A percentile compares a stretch with the other conserved stretches of the same genome.
Conservation (phyloP, 176 grass and related monocot species). For the bread wheat (Triticum aestivum) region DNA sequence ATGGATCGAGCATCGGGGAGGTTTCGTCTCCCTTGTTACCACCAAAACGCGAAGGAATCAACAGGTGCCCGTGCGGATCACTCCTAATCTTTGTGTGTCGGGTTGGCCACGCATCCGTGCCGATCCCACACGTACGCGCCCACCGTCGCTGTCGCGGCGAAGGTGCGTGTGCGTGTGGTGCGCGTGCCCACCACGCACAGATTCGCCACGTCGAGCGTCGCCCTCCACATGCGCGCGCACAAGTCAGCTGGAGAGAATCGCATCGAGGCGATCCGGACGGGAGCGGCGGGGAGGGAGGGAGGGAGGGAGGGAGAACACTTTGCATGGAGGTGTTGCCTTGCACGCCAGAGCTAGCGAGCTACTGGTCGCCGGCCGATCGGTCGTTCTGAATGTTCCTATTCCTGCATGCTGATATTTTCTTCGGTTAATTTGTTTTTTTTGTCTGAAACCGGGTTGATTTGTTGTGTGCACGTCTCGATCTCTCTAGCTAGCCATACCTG, state of each 20-base stretch:
- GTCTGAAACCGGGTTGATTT: not conserved
- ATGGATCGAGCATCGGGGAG: not conserved
- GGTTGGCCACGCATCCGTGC: not conserved
- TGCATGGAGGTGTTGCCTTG: not conserved
- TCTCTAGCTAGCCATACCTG: not conserved
- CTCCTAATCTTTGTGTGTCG: not conserved
- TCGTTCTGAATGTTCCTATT: no score
- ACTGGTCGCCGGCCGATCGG: no score
- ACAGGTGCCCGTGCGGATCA: not conserved
- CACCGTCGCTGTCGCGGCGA: not conserved
- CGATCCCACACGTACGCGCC: not conserved
- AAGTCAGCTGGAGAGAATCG: not conserved
- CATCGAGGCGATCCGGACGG: not conserved
- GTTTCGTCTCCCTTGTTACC: not conserved
- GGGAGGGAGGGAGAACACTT: no score
- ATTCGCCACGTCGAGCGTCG: not conserved
- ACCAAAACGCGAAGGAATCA: not conserved
- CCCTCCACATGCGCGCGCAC: not conserved
- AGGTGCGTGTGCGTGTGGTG: slow-evolving; percentile 5
- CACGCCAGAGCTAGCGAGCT: slow-evolving; percentile 6
- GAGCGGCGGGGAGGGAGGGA: no score
- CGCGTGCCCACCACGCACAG: not conserved
- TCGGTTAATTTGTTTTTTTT: not conserved
- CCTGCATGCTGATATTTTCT: not conserved
- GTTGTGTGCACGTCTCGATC: not conserved